Evolutionary conservation across 768 basidiomycete genomes (phyloP), one percentile per base, ranked within the genome.

Genomic region (Pleurotus cornucopiae): DNA sequence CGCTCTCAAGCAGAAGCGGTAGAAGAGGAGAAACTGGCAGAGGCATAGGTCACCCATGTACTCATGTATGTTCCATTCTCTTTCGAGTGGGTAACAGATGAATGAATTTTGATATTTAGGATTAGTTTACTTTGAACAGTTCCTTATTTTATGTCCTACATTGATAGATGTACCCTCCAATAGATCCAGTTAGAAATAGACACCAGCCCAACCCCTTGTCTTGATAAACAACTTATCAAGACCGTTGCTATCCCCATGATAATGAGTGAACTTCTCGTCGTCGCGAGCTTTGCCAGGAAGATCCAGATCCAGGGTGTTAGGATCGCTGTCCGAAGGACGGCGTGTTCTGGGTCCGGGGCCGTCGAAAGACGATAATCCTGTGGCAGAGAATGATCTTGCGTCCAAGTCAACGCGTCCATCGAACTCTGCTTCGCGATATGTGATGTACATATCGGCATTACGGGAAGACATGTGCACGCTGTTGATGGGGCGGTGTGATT

Each of bases 401-500:
- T 69, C 59, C 30, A 85, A 56, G 26, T 75, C 66, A 46, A 83
- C 66, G 43, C 70, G 72, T 5, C 83, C 84, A 60, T 67, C 75
- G 67, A 77, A 82, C 46, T 74, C 71, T 11, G 82, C 72, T 26
- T 81, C 68, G 55, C 70, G 70, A 66, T 85, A 85, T 2, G 74
- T 81, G 47, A 86, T 67, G 67, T 83, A 80, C 64, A 84, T 64
- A 53, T 84, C 80, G 5, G 74, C 83, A 57, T 77, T 79, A 60
- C 69, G 68, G 13, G 78, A 71, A 4, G 80, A 79, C 47, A 72
- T 67, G 61, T 85, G 84, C 16, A 61, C 64, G 58, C 68, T 77
- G 41, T 69, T 62, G 60, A 86, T 82, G 9, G 74, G 77, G 6
- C 82, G 73, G 61, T 78, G 73, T 16, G 69, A 75, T 58, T 61